Conservation (phyloP, 2,329 filamentous ascomycete species). For the Ascochyta pisi region DNA sequence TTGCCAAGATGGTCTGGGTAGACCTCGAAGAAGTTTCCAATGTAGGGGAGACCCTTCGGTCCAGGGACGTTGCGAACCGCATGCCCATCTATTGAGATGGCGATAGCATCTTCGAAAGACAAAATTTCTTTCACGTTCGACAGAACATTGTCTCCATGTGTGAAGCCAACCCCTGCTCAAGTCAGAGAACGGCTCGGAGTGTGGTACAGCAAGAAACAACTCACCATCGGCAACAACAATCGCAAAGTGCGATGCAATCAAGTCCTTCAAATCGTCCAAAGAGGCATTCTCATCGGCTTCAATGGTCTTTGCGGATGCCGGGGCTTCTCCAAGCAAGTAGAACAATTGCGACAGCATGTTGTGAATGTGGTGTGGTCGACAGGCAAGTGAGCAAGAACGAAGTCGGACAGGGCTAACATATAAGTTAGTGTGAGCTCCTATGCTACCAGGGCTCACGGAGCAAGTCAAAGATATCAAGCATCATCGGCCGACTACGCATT, state of each 20-base stretch:
- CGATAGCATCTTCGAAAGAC: conserved; percentile 27
- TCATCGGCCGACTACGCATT: conserved; percentile 9
- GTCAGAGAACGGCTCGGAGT: background rate
- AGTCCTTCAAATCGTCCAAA: conserved; percentile 32
- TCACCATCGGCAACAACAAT: conserved; percentile 39
- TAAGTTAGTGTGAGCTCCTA: conserved; percentile 6
- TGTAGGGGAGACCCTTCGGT: conserved; percentile 47
- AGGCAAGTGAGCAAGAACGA: conserved; percentile 4
- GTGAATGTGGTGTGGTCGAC: conserved; percentile 5
- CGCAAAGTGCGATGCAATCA: conserved; percentile 39
- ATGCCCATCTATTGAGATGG: conserved; percentile 59
- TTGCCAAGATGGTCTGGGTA: conserved; percentile 54
- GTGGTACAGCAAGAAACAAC: background rate
- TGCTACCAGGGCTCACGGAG: conserved; percentile 5
- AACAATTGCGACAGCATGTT: conserved; percentile 33
- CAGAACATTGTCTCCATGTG: conserved; percentile 10
- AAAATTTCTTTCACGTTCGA: conserved; percentile 18
- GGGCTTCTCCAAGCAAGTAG: conserved; percentile 38
- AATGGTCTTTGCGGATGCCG: conserved; percentile 27
- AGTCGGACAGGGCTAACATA: conserved; percentile 14
- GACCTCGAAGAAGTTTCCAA: conserved; percentile 49
- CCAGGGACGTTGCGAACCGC: conserved; percentile 52
- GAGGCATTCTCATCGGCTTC: conserved; percentile 30
- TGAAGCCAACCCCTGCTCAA: conserved; percentile 20
- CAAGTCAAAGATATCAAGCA: conserved; percentile 10